Base-by-base conservation (phyloP, 495 filamentous ascomycete genomes). In the Oleoguttula mirabilis region DNA sequence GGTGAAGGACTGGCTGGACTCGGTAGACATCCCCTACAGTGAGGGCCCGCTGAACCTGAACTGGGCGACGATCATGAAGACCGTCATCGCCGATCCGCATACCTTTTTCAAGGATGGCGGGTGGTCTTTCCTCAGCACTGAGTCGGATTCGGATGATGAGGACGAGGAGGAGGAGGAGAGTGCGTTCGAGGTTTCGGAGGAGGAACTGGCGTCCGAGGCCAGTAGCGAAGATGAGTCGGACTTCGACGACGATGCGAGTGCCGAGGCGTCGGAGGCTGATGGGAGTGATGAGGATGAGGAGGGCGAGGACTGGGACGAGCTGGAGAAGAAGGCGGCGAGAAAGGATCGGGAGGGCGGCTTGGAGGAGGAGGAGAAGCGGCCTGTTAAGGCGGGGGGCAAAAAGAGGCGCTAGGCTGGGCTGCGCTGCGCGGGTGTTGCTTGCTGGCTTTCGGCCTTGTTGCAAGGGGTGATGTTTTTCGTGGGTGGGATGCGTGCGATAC, bases 1-100 rank as follows among this genome's bases (percentile, higher is more conserved):
- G 41, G 92, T 96, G 41, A 99, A 96, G 63, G 92, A 96, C 60
- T 99, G 88, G 86, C 74, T 99, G 15, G 88, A 96, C 60, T 82
- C 80, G 3, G 84, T 88, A 46, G 88, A 96, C 55, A 88, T 99
- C 47, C 76, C 92, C 21, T 96, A 76, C 69, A 82, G 78, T 12
- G 92, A 99, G 62, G 92, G 92, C 31, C 92, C 92, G 5, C 70
- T 99, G 50, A 99, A 99, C 64, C 68, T 99, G 45, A 95, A 96
- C 66, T 99, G 92, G 92, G 77, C 80, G 6, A 93, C 86, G 16
- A 99, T 99, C 58, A 99, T 99, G 88, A 99, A 99, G 69, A 99
- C 92, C 0, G 87, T 99, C 14, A 84, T 80, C 23, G 76, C 81
- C 30, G 83, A 99, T 59, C 84, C 92, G 6, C 88, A 96, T 54